A percentile compares a stretch with the other conserved stretches of the same genome.
Conservation (phyloP, 2,329 filamentous ascomycete species). For the Ceratocystiopsis minuta region DNA sequence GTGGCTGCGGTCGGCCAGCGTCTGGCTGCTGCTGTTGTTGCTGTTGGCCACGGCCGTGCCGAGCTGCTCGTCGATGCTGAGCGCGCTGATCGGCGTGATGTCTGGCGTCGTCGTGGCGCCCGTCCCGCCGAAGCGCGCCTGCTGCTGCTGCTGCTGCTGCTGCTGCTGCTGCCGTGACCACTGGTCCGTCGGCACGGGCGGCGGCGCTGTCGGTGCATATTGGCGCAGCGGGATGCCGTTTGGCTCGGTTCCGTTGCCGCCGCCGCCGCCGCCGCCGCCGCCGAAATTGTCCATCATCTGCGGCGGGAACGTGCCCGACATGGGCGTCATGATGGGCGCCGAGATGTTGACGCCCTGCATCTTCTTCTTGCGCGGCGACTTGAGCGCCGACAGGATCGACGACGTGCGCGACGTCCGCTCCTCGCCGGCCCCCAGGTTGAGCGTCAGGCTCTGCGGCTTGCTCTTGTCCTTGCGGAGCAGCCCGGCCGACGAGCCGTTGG, state of each 20-base stretch:
- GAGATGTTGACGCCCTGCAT: conserved; percentile 39
- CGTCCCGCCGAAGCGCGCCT: conserved; percentile 11
- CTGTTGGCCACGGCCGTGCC: conserved; percentile 14
- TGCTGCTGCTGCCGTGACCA: conserved; percentile 10
- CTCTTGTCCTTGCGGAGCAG: conserved; percentile 26
- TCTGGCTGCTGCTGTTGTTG: not conserved
- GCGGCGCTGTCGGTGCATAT: conserved; percentile 38
- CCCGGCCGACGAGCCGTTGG: conserved; percentile 15
- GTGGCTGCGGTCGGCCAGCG: not conserved
- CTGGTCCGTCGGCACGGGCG: conserved; percentile 30
- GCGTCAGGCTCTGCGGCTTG: conserved; percentile 33
- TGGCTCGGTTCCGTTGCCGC: conserved; percentile 39
- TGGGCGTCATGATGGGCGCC: conserved; percentile 46
- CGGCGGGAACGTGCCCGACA: conserved; percentile 36
- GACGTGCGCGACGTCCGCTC: conserved; percentile 38
- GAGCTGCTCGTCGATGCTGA: conserved; percentile 40
- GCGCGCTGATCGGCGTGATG: conserved; percentile 26
- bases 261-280: conserved; percentile 21
- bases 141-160: conserved; percentile 14
- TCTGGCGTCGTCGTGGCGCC: conserved; percentile 28
- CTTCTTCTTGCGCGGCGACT: conserved; percentile 39
- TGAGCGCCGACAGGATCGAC: conserved; percentile 41
- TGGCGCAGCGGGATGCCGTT: conserved; percentile 37
- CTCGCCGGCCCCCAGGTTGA: conserved; percentile 16
- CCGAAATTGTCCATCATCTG: conserved; percentile 9